Evolutionary conservation across 208 protist genomes (phyloP), one percentile per base, ranked within the genome.

Genomic region (Jaenimonas drosophilae): DNA sequence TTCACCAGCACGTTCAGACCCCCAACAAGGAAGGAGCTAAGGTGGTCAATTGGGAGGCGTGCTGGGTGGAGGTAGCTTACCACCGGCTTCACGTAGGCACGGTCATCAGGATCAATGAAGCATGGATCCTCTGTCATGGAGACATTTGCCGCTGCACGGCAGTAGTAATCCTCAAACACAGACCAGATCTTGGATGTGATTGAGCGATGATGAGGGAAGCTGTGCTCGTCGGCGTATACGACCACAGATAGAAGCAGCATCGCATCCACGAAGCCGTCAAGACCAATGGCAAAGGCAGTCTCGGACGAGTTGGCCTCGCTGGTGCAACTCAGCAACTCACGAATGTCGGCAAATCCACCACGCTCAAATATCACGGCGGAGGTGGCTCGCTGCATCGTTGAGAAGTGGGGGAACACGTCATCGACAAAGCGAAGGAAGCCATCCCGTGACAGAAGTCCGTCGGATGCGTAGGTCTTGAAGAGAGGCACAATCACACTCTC

Each of bases 111-210:
- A n/a, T n/a, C n/a, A n/a, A n/a, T n/a, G 47, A 50, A 27, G 33
- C 61, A 58, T 2, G 64, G 58, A 46, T 70, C 60, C 16, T 29
- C 28, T 16, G 59, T 60, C 67, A 70, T 70, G 19, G 30, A 24
- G 4, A 30, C 27, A 3, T 40, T 12, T 5, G 55, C 21, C 9
- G 45, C 60, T 17, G 59, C 61, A 21, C 47, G 52, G 40, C 71
- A 78, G 20, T 82, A 61, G 49, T 72, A 62, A 25, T 76, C 52
- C 41, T 87, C 72, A 40, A 89, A 88, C 27, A 76, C 52, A 41
- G 55, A 59, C 81, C 86, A 94, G 5, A 88, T 47, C 58, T 94
- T 94, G 24, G 78, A 74, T 16, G 77, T 81, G 39, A 94, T 59
- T 19, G 76, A 63, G 17, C 70, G 63, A 44, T 86, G 76, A 20